Evolutionary conservation across 2,329 filamentous ascomycete genomes (phyloP).

Genomic region (Pseudogymnoascus sp.): DNA sequence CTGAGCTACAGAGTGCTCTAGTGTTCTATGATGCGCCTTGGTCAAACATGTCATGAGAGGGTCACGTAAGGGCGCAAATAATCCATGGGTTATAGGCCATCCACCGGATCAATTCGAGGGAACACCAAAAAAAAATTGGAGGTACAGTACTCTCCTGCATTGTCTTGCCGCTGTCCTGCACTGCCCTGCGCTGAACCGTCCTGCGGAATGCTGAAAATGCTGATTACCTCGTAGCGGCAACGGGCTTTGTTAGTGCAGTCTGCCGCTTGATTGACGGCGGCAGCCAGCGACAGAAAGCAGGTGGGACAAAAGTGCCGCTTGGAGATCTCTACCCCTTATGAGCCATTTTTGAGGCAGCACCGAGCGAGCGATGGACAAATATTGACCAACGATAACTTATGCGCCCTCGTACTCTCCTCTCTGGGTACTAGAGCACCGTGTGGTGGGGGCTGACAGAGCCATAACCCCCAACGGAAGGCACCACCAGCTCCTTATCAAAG

Average conservation of each 20-base stretch:
- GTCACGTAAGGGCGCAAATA: constrained; percentile 1
- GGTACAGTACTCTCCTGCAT: neutral
- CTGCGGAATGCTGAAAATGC: neutral
- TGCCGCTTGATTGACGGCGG: constrained; percentile 6
- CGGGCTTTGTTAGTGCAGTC: constrained; percentile 1
- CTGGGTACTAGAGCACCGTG: neutral
- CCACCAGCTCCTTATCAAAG: neutral
- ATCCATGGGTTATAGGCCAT: neutral
- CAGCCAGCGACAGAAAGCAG: neutral
- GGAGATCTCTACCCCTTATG: neutral
- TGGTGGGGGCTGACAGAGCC: neutral
- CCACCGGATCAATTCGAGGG: constrained; percentile 3
- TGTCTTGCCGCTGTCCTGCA: neutral
- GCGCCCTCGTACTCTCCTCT: neutral
- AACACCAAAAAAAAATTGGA: constrained; percentile 2
- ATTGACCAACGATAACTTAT: neutral
- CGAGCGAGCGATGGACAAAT: neutral
- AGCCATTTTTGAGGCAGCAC: neutral
- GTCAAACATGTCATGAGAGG: constrained; percentile 3
- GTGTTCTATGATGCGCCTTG: constrained; percentile 1
- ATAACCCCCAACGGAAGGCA: neutral
- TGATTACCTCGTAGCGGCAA: neutral
- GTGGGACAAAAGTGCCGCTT: neutral
- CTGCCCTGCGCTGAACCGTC: neutral
- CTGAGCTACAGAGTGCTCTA: neutral